Percentiles rank a stretch among this genome's conserved stretches.
phyloP scores from a whole-genome alignment of 2,329 filamentous ascomycete genomes.

The Diaporthe nobilis region DNA sequence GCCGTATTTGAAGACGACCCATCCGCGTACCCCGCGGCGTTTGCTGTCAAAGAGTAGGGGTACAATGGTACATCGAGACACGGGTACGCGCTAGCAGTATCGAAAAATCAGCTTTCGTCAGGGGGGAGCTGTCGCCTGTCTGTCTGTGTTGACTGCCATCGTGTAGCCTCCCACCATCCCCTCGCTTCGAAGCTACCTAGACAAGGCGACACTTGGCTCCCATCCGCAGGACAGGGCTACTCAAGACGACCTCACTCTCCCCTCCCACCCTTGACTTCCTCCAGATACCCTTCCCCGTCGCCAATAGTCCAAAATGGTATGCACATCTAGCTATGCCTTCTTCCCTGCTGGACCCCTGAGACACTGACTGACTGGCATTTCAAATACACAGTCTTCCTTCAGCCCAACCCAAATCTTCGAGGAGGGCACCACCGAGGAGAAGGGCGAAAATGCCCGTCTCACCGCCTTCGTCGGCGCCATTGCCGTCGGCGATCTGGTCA shows the following conservation, averaged over 20 bases:
- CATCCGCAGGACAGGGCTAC: neutral
- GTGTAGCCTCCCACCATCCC: slow-evolving; percentile 29
- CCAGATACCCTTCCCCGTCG: too few relatives aligned
- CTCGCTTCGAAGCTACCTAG: slow-evolving; percentile 23
- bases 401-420: slow-evolving; percentile 98
- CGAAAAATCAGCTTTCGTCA: slow-evolving; percentile 40
- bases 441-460: slow-evolving; percentile 98
- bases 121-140: slow-evolving; percentile 28
- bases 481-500: slow-evolving; percentile 96
- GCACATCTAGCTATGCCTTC: neutral
- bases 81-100: slow-evolving; percentile 37
- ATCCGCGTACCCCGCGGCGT: slow-evolving; percentile 35
- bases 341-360: neutral
- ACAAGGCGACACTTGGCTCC: slow-evolving; percentile 4
- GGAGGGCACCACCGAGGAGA: slow-evolving; percentile 96
- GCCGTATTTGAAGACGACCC: neutral
- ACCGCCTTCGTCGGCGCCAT: slow-evolving; percentile 99
- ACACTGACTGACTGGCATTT: slow-evolving; percentile 21
- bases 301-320: slow-evolving; percentile 37
- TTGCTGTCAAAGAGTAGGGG: slow-evolving; percentile 5
- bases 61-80: slow-evolving; percentile 18
- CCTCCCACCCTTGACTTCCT: neutral
- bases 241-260: neutral
- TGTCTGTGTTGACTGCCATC: slow-evolving; percentile 34
- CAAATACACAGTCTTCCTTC: slow-evolving; percentile 66